phyloP scores from a whole-genome alignment of 1,284 basidiomycete genomes.

The Sanghuangporus sanghuang region DNA sequence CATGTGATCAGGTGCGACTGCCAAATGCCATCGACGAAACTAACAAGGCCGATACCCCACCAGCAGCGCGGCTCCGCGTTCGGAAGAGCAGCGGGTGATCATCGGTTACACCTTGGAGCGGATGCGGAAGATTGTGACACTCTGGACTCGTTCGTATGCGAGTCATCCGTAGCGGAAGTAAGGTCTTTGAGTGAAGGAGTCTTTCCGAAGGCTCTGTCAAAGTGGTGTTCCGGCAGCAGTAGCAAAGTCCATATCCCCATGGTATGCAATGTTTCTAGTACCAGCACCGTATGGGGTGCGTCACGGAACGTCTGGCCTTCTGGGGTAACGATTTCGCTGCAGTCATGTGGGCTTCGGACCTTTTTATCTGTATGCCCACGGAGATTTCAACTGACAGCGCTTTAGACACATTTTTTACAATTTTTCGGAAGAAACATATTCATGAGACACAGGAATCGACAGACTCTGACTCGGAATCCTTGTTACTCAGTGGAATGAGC shows the following conservation, averaged over 20 bases:
- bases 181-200: neutral
- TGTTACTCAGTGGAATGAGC: no score
- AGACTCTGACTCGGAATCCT: no score
- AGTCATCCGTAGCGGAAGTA: neutral
- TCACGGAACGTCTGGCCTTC: neutral
- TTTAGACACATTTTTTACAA: no score
- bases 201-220: neutral
- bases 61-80: slow-evolving; percentile 7
- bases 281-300: neutral
- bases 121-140: slow-evolving; percentile 16
- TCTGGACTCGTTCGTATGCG: neutral
- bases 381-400: neutral
- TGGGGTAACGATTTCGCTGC: neutral
- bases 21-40: neutral
- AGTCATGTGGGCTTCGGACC: slow-evolving; percentile 8
- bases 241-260: neutral
- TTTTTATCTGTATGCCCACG: neutral
- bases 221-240: neutral
- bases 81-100: slow-evolving; percentile 18
- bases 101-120: slow-evolving; percentile 20
- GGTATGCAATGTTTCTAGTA: neutral
- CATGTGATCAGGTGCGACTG: slow-evolving; percentile 12
- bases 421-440: neutral
- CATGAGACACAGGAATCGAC: no score
- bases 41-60: neutral